phyloP scores from a whole-genome alignment of 257 asterid species.

The Solanum bulbocastanum region DNA sequence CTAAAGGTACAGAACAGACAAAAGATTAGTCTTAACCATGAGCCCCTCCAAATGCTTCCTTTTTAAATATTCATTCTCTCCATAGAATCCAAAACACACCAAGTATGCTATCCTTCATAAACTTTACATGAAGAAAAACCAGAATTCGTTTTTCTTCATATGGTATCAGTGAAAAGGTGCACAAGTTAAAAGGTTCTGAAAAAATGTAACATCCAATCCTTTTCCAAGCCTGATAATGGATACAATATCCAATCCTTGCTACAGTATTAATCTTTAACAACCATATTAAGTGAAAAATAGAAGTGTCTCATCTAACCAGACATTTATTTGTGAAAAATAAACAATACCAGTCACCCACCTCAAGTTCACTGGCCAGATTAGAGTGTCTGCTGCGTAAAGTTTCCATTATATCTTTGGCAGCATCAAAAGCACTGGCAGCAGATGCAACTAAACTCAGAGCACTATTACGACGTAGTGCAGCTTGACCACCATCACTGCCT shows the following conservation, averaged over 20 bases:
- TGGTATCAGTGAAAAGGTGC: neutral
- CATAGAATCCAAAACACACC: neutral
- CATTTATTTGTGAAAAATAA: neutral
- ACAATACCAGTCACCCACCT: constrained; percentile 48
- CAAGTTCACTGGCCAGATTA: constrained; percentile 96
- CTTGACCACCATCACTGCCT: constrained; percentile 61
- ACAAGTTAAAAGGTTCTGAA: neutral
- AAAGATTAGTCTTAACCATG: neutral
- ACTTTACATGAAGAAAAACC: neutral
- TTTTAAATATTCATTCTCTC: neutral
- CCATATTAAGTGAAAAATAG: neutral
- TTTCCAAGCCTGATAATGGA: neutral
- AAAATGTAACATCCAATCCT: neutral
- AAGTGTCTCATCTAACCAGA: neutral
- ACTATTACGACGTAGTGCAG: constrained; percentile 64
- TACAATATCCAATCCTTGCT: neutral
- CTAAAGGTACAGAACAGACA: neutral
- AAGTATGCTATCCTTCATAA: neutral
- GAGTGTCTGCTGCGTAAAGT: constrained; percentile 88
- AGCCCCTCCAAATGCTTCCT: neutral
- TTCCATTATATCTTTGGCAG: constrained; percentile 99
- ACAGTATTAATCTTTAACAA: neutral
- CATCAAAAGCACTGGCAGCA: constrained; percentile 97
- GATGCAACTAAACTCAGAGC: constrained; percentile 80
- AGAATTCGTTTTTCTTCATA: neutral